A percentile compares a stretch with the other conserved stretches of the same genome.
Conservation (phyloP, 208 protist species). For the Leishmania martiniquensis region DNA sequence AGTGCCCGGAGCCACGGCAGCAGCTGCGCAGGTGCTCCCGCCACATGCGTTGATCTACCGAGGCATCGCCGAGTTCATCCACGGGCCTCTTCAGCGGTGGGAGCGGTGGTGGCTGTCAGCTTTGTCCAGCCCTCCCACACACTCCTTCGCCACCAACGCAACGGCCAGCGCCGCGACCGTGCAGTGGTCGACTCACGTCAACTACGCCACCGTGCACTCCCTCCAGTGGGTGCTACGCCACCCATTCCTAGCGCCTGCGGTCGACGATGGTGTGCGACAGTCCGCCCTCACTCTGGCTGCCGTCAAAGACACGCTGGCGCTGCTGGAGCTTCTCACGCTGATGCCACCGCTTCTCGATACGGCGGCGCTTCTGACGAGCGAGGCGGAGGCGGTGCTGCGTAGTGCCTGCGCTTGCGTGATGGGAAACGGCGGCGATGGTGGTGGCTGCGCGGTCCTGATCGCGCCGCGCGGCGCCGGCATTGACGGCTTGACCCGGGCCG, state of each 20-base stretch:
- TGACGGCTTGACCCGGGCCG: not conserved
- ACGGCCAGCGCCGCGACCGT: not conserved
- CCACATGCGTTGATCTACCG: constrained; percentile 17
- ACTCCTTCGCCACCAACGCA: not conserved
- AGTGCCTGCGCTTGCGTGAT: constrained; percentile 10
- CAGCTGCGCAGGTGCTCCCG: not conserved
- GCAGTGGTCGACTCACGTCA: constrained; percentile 25
- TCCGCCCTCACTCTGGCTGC: not conserved
- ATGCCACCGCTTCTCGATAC: constrained; percentile 24
- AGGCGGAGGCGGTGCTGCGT: constrained; percentile 22
- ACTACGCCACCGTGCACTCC: constrained; percentile 22
- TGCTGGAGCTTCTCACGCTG: constrained; percentile 30
- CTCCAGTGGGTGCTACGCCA: constrained; percentile 25
- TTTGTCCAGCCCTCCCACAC: not conserved
- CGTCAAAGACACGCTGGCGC: constrained; percentile 9
- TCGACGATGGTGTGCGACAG: not conserved
- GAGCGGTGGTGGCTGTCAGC: constrained; percentile 7
- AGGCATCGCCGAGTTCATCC: constrained; percentile 11
- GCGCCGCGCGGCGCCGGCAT: not conserved
- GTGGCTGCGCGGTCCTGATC: not conserved
- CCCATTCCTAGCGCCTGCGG: not conserved
- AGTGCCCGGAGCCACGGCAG: not conserved
- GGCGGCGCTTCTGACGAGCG: constrained; percentile 11
- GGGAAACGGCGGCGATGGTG: not conserved
- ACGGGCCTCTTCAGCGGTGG: constrained; percentile 28